phyloP scores from a whole-genome alignment of 352 stramenopile species.

The Phytophthora kernoviae region DNA sequence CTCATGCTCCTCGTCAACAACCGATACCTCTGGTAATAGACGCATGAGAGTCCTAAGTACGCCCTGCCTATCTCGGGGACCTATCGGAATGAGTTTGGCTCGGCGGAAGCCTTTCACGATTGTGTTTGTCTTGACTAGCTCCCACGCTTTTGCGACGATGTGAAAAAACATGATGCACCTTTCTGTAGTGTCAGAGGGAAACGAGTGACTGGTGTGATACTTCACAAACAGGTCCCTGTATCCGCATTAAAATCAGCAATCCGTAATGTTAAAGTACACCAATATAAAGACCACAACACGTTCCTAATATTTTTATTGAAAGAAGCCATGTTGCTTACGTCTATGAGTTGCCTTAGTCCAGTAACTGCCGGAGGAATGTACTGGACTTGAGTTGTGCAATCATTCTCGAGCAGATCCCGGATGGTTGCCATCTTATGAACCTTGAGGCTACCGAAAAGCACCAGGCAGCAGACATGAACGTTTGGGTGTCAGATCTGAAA shows the following conservation, averaged over 20 bases:
- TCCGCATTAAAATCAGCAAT: too few relatives aligned
- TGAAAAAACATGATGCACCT: not conserved
- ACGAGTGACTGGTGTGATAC: slow-evolving; percentile 3
- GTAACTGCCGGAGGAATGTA: slow-evolving; percentile 5
- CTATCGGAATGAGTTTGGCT: slow-evolving; percentile 1
- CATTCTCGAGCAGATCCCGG: not conserved
- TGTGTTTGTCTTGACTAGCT: not conserved
- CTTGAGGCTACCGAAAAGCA: slow-evolving; percentile 6
- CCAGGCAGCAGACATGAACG: slow-evolving; percentile 1
- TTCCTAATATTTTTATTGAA: slow-evolving; percentile 11
- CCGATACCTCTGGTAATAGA: too few relatives aligned
- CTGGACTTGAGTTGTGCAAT: slow-evolving; percentile 1
- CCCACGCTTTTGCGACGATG: not conserved
- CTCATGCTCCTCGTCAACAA: too few relatives aligned
- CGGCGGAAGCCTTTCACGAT: not conserved
- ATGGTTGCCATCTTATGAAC: slow-evolving; percentile 10
- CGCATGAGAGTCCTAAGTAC: too few relatives aligned
- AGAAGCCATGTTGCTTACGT: slow-evolving; percentile 4
- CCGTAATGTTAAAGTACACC: too few relatives aligned
- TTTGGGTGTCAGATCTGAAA: too few relatives aligned
- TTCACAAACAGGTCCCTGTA: too few relatives aligned
- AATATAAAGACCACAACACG: too few relatives aligned
- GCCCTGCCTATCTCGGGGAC: not conserved
- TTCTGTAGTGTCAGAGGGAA: not conserved
- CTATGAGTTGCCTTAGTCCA: slow-evolving; percentile 1